Evolutionary conservation across 768 basidiomycete species (phyloP).

Genomic region (Pisolithus microcarpus): DNA sequence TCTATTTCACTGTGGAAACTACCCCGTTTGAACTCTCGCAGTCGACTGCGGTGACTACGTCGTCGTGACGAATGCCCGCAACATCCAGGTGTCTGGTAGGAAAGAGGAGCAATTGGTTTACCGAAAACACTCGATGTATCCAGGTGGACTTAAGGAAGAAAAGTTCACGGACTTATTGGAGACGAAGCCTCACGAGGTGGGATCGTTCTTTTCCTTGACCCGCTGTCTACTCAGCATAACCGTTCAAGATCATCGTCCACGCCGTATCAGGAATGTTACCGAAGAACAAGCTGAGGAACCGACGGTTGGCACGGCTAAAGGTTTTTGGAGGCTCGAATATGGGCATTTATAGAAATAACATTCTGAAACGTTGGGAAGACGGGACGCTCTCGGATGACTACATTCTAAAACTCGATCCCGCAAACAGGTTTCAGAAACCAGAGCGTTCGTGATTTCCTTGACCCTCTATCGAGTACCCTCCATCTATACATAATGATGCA

Average conservation of each 20-base stretch:
- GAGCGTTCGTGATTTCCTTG: neutral
- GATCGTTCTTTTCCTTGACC: constrained; percentile 17
- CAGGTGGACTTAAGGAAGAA: constrained; percentile 89
- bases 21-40: constrained; percentile 21
- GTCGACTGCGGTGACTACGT: constrained; percentile 99
- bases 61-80: constrained; percentile 82
- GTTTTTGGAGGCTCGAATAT: constrained; percentile 79
- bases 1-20: neutral
- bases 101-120: constrained; percentile 86
- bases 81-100: constrained; percentile 80
- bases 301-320: constrained; percentile 79
- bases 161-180: constrained; percentile 79
- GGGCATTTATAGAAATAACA: constrained; percentile 69
- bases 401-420: constrained; percentile 19
- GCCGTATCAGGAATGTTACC: constrained; percentile 99
- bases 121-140: constrained; percentile 85
- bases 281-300: constrained; percentile 91
- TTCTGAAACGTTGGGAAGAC: constrained; percentile 80
- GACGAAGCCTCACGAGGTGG: constrained; percentile 82
- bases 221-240: neutral
- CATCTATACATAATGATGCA: neutral
- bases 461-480: no score
- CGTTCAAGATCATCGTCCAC: constrained; percentile 77
- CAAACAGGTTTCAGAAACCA: constrained; percentile 10
- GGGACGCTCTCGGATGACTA: constrained; percentile 51